Base-by-base conservation (phyloP, 805 yeast genomes). In the Kregervanrija delftensis region DNA sequence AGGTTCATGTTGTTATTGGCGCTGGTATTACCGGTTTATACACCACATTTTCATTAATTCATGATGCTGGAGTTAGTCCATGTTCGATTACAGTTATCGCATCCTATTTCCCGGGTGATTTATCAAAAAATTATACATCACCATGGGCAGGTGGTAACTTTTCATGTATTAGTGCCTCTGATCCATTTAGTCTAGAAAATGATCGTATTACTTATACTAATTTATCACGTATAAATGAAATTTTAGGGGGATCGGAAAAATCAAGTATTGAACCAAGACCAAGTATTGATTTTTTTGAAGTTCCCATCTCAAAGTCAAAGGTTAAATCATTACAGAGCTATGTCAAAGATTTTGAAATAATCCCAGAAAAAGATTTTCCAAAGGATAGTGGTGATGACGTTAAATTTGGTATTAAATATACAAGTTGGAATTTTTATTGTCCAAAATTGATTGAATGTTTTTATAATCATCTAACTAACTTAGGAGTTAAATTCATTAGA, bases 141-240 rank as follows among this genome's bases (percentile, higher is more conserved):
- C 95, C 95, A 1, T 83, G 83, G 76, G 95, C 95, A 0, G 83
- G 83, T 22, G 83, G 79, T 8, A 77, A 78, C 56, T 77, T 77
- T 55, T 72, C 80, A 3, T 68, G 76, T 49, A 81, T 83, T 40
- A 73, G 85, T 0, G 84, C 81, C 2, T 70, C 73, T 47, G 85
- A 80, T 51, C 60, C 60, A 2, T 68, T 64, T n/a, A 68, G 76
- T 0, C 53, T 81, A 42, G 58, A 56, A 4, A 78, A 67, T 52
- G 90, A 83, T 56, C 71, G 71, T 55, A 67, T 65, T 53, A 80
- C 88, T 3, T 84, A 79, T 57, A 56, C 66, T 16, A 69, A 74
- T 53, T 59, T 83, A 38, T 54, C 49, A 3, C 54, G 56, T 35
- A 50, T 83, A 22, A 77, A 72, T 51, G 46, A 47, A 11, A 56